A percentile compares a stretch with the other conserved stretches of the same genome.
These are phyloP conservation scores for Prunus mongolica DNA, from an alignment of 306 rosid species.

Conservation along the genomic window DNA sequence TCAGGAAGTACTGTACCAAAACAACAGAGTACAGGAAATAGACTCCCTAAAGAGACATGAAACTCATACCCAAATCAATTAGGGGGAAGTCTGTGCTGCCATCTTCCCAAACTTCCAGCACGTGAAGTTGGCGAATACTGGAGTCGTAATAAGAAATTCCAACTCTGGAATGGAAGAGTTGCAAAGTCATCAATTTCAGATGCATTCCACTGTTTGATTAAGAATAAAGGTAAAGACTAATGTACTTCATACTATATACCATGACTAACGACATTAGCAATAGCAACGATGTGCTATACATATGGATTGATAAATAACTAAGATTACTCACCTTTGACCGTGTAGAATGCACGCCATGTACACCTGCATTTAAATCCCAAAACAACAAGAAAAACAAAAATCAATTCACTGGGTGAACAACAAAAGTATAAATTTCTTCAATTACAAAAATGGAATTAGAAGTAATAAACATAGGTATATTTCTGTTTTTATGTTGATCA, in stretches of 20 bases:
- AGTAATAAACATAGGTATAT: background rate
- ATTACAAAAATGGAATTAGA: background rate
- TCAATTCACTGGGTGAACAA: background rate
- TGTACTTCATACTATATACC: background rate
- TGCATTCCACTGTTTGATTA: background rate
- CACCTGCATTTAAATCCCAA: slow-evolving; percentile 51
- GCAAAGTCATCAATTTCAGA: slow-evolving; percentile 19
- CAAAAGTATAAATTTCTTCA: background rate
- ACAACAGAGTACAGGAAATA: slow-evolving; percentile 22
- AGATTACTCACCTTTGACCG: slow-evolving; percentile 61
- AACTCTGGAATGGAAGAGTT: slow-evolving; percentile 51
- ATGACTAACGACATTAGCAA: background rate
- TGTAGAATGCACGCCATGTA: slow-evolving; percentile 88
- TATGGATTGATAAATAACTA: background rate
- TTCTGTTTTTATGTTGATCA: background rate
- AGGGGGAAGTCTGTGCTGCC: slow-evolving; percentile 73
- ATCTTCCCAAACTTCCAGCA: slow-evolving; percentile 94
- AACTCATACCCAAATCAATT: slow-evolving; percentile 72
- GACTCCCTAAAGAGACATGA: slow-evolving; percentile 20
- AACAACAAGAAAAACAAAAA: background rate
- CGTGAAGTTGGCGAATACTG: slow-evolving; percentile 79
- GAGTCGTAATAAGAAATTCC: slow-evolving; percentile 91
- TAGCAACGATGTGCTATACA: background rate
- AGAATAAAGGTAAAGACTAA: background rate
- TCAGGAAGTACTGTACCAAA: slow-evolving; percentile 15